Conservation (phyloP, 192 early-diverging fungal genomes). For the Gigaspora rosea region DNA sequence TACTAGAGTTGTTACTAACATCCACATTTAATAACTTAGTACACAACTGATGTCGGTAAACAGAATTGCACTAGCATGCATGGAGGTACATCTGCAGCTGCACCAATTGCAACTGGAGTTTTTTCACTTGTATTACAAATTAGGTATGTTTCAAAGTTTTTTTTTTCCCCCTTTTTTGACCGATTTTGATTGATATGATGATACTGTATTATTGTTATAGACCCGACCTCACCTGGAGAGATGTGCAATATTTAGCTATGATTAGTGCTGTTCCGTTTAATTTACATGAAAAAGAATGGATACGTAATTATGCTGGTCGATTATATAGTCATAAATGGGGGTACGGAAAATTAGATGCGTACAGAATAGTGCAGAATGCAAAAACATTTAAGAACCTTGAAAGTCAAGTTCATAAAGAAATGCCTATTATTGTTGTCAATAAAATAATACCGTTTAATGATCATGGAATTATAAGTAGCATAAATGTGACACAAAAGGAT, state of each 20-base stretch:
- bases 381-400: conserved; percentile 65
- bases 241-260: conserved; percentile 86
- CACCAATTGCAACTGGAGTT: conserved; percentile 89
- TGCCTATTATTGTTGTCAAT: conserved; percentile 42
- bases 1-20: conserved; percentile 4
- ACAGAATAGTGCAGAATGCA: conserved; percentile 76
- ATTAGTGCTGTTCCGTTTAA: conserved; percentile 75
- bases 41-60: conserved; percentile 83
- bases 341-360: conserved; percentile 89
- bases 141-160: conserved; percentile 31
- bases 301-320: conserved; percentile 64
- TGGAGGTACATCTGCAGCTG: conserved; percentile 95
- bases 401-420: conserved; percentile 62
- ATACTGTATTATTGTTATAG: conserved; percentile 32
- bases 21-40: conserved; percentile 45
- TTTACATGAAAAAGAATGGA: conserved; percentile 74
- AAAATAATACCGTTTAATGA: conserved; percentile 55
- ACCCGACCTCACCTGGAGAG: conserved; percentile 95
- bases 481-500: conserved; percentile 53
- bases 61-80: conserved; percentile 74
- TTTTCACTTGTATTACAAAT: conserved; percentile 82
- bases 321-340: conserved; percentile 92
- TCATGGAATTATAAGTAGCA: conserved; percentile 39
- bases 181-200: background rate
- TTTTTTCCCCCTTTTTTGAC: background rate